Conservation (phyloP, 2,329 filamentous ascomycete genomes). For the Rhynchosporium graminicola region DNA sequence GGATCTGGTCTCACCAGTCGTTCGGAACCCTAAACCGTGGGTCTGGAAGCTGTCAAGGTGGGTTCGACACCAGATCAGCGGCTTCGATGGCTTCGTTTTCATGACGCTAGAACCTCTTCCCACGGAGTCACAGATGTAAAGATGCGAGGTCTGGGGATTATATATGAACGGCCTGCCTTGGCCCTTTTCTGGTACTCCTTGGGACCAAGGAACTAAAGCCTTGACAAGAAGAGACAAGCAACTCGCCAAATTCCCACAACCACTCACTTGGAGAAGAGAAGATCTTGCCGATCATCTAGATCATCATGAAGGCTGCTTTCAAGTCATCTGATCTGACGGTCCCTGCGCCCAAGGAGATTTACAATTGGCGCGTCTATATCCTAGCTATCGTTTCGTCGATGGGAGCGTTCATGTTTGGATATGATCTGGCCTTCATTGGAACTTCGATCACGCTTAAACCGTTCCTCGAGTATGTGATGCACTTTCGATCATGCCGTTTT, state of each 20-base stretch:
- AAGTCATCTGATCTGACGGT: background rate
- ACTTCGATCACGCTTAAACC: background rate
- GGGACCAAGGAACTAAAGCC: background rate
- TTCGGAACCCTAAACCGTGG: too few species aligned
- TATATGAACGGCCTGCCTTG: background rate
- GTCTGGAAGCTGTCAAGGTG: too few species aligned
- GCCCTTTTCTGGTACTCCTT: background rate
- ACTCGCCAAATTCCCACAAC: background rate
- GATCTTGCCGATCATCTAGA: background rate
- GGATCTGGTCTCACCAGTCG: too few species aligned
- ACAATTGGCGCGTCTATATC: background rate
- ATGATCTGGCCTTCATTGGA: background rate
- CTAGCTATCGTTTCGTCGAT: background rate
- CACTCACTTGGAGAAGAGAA: background rate
- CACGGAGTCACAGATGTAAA: too few species aligned
- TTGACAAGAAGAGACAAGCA: background rate
- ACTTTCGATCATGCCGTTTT: too few species aligned
- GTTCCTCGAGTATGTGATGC: background rate
- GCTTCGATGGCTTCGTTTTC: too few species aligned
- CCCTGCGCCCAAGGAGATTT: background rate
- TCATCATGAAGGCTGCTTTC: background rate
- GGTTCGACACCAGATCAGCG: too few species aligned
- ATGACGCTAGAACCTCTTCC: too few species aligned
- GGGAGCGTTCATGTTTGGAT: background rate
- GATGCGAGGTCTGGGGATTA: background rate